Percentiles rank a stretch among this genome's conserved stretches.
Evolutionary conservation across 208 protist genomes (phyloP).

Genomic region (Trypanosoma conorhini): DNA sequence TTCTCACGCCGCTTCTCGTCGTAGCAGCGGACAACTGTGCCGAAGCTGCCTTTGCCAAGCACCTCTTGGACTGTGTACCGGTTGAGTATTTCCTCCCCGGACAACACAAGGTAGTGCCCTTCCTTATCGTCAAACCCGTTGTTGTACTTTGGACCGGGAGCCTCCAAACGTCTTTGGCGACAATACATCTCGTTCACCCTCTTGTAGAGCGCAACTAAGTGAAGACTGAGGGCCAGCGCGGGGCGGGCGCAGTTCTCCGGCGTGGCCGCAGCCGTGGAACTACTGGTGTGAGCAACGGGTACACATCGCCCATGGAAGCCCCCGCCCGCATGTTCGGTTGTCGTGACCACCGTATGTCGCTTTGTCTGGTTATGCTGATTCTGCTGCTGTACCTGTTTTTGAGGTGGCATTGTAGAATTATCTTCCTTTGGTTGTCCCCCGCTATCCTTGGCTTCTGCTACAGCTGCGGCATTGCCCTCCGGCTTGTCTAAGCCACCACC

Average conservation of each 20-base stretch:
- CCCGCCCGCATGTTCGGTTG: background rate
- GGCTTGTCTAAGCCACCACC: background rate
- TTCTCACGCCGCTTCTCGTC: conserved; percentile 78
- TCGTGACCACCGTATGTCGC: background rate
- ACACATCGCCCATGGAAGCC: background rate
- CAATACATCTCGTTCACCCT: conserved; percentile 76
- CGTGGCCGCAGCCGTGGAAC: background rate
- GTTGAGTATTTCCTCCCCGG: conserved; percentile 79
- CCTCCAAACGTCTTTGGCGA: conserved; percentile 52
- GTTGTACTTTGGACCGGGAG: conserved; percentile 80
- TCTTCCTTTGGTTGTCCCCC: background rate
- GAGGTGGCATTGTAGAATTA: background rate
- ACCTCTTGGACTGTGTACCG: conserved; percentile 87
- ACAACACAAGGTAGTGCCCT: conserved; percentile 87
- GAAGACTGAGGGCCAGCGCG: conserved; percentile 46
- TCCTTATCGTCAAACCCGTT: conserved; percentile 88
- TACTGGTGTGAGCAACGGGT: background rate
- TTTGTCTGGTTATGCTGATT: background rate
- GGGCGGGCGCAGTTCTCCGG: conserved; percentile 28
- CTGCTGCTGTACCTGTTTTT: conserved; percentile 8
- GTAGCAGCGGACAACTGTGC: conserved; percentile 87
- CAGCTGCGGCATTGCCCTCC: background rate
- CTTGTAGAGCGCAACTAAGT: conserved; percentile 71
- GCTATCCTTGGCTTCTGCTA: background rate
- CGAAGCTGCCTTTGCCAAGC: conserved; percentile 92